phyloP scores from a whole-genome alignment of 2,329 filamentous ascomycete genomes.

The Periconia digitata region DNA sequence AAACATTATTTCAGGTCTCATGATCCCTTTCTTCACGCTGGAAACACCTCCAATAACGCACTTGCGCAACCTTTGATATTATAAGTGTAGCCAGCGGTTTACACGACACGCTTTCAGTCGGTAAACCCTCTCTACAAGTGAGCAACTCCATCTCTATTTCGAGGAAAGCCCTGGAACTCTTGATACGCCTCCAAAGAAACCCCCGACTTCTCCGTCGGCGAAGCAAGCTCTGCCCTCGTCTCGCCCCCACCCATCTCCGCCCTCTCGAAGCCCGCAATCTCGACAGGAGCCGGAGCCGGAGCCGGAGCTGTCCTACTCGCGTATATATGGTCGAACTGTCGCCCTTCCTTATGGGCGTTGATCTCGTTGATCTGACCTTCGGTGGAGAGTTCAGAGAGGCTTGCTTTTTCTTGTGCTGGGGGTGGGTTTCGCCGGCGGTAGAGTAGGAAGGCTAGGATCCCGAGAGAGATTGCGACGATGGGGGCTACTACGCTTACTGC shows the following conservation, averaged over 20 bases:
- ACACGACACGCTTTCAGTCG: too few relatives aligned
- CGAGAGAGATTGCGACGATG: constrained; percentile 7
- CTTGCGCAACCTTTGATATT: too few relatives aligned
- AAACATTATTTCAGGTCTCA: too few relatives aligned
- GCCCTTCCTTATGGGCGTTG: background rate
- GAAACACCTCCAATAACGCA: too few relatives aligned
- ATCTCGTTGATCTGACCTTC: background rate
- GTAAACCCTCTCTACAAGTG: background rate
- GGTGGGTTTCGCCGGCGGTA: constrained; percentile 2
- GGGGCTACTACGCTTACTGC: constrained; percentile 9
- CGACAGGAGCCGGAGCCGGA: too few relatives aligned
- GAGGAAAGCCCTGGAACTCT: background rate
- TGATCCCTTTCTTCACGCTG: too few relatives aligned
- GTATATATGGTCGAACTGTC: background rate
- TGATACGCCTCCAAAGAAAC: background rate
- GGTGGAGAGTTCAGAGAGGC: background rate
- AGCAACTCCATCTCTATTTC: background rate
- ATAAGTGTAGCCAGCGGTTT: too few relatives aligned
- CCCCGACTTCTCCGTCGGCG: background rate
- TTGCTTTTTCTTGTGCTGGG: background rate
- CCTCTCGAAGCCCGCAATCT: too few relatives aligned
- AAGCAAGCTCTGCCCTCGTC: background rate
- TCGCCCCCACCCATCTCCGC: background rate
- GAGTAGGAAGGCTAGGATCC: constrained; percentile 7
- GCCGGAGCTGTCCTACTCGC: background rate